Base-by-base conservation (phyloP, 805 yeast genomes). In the Dipodascopsis uninucleata region DNA sequence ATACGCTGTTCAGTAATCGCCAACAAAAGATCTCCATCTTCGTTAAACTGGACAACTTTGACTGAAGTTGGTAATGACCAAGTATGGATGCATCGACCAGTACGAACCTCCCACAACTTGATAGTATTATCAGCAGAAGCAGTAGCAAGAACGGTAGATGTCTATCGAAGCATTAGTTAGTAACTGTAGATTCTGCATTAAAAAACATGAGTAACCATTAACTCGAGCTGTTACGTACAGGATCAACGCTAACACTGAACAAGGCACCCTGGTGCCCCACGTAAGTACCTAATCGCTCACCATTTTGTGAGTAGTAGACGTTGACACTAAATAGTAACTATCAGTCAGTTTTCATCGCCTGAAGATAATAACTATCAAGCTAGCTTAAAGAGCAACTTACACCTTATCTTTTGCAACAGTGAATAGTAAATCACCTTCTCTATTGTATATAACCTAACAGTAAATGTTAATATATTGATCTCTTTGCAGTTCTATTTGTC, bases 221-320 rank as follows among this genome's bases (percentile, higher is more conserved):
- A 18, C 39, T 10, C 9, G 16, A 3, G n/a, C 42, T n/a, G n/a
- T n/a, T n/a, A 28, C 57, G 14, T 51, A 53, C 57, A 26, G 66
- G 64, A 65, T 86, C 93, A 36, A 88, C 82, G 64, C 89, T 97
- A 55, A 93, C 81, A 26, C 96, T 81, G 93, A 95, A 87, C 60
- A 93, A 82, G 43, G 96, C 85, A 81, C 98, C 98, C 47, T 75
- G 75, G 66, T 93, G 97, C 7, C 89, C 89, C 33, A 69, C 79
- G 57, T 86, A 77, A 49, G 99, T 93, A 39, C 98, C 99, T 47
- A 93, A 69, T 67, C 97, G 79, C 70, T 93, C 98, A 60, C 99
- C 99, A 65, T 89, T 90, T 53, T 84, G 81, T 24, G 97, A 79
- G 68, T 77, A 93, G 97, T 97, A 94, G 51, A 90, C 82, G 36